These are phyloP conservation scores for Linaria vulgaris DNA, from an alignment of 257 asterid species.

Conservation along the genomic window DNA sequence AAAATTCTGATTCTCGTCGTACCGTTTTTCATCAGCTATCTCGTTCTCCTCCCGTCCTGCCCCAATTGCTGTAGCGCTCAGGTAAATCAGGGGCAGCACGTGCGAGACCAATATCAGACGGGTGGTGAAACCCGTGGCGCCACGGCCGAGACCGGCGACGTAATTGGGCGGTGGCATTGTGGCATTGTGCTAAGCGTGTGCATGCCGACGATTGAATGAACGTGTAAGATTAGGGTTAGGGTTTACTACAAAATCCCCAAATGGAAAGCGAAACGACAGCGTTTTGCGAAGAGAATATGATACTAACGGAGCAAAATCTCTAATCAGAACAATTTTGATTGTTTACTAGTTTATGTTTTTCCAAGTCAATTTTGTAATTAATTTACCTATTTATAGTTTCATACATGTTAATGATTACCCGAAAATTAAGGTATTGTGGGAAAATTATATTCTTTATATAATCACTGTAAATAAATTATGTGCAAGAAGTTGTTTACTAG, in stretches of 20 bases:
- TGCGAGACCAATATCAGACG: slow-evolving; percentile 98
- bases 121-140: slow-evolving; percentile 94
- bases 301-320: too few relatives aligned
- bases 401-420: too few relatives aligned
- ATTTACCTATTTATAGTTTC: too few relatives aligned
- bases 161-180: slow-evolving; percentile 75
- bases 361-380: too few relatives aligned
- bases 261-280: slow-evolving; percentile 30
- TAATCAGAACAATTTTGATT: too few relatives aligned
- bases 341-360: too few relatives aligned
- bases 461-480: too few relatives aligned
- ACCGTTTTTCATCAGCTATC: slow-evolving; percentile 71
- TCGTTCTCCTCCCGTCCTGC: slow-evolving; percentile 81
- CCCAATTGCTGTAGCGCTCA: slow-evolving; percentile 45
- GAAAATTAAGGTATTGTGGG: too few relatives aligned
- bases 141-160: slow-evolving; percentile 94
- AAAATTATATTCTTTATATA: too few relatives aligned
- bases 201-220: slow-evolving; percentile 64
- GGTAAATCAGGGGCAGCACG: slow-evolving; percentile 91
- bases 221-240: slow-evolving; percentile 46
- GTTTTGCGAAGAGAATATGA: too few relatives aligned
- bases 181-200: slow-evolving; percentile 65
- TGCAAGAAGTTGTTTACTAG: too few relatives aligned
- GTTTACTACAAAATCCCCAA: slow-evolving; percentile 54
- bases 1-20: slow-evolving; percentile 88